Conservation (phyloP, 495 filamentous ascomycete species). For the Neurospora sp. region DNA sequence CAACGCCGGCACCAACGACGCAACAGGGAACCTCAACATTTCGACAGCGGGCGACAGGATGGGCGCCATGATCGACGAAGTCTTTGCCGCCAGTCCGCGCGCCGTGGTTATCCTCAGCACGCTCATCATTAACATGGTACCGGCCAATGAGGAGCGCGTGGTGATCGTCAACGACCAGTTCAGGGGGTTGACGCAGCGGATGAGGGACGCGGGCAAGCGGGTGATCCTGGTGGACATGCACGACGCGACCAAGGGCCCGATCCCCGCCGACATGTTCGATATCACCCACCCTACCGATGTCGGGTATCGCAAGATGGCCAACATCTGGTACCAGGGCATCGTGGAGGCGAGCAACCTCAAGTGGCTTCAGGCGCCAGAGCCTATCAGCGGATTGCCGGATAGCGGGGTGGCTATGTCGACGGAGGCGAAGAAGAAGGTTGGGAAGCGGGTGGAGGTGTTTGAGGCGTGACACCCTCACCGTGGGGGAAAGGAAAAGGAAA, state of each 20-base stretch:
- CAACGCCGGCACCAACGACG: conserved; percentile 42
- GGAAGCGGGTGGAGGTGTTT: neutral
- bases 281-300: conserved; percentile 39
- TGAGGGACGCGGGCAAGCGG: conserved; percentile 17
- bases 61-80: conserved; percentile 25
- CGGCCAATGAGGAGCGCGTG: conserved; percentile 17
- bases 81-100: conserved; percentile 29
- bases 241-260: conserved; percentile 18
- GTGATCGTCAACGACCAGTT: conserved; percentile 31
- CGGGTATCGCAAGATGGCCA: conserved; percentile 45
- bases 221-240: conserved; percentile 43
- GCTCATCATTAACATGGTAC: conserved; percentile 29
- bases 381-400: conserved; percentile 11
- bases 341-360: conserved; percentile 16
- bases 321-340: conserved; percentile 39
- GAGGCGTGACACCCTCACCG: neutral
- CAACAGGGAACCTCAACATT: conserved; percentile 16
- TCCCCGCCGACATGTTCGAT: conserved; percentile 30
- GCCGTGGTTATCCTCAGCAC: conserved; percentile 42
- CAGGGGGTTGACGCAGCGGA: conserved; percentile 18
- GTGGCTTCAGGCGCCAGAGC: conserved; percentile 14
- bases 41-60: conserved; percentile 20
- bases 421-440: too few species aligned
- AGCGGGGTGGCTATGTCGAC: conserved; percentile 4
- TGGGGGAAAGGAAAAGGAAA: neutral